These are phyloP conservation scores for Vitis hybrid DNA, from an alignment of 177 flowering plant species.

Conservation along the genomic window DNA sequence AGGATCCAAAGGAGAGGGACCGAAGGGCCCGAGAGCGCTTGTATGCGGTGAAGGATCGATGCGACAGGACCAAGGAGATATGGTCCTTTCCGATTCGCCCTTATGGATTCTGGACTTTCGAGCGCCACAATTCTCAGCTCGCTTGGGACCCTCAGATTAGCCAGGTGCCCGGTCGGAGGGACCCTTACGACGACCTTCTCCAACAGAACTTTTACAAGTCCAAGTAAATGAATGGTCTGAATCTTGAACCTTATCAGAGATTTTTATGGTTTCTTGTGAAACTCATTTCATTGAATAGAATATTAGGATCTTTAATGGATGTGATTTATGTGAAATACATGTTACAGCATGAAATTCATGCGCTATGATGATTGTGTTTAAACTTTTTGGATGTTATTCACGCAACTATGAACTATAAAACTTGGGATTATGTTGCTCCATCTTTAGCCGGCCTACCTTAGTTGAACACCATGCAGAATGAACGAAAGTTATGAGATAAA, in stretches of 20 bases:
- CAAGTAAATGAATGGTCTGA: slow-evolving; percentile 25
- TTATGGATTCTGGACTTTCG: slow-evolving; percentile 97
- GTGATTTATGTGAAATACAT: no score
- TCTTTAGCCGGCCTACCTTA: no score
- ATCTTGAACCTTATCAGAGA: not conserved
- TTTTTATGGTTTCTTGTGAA: not conserved
- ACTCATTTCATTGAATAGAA: not conserved
- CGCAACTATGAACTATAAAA: no score
- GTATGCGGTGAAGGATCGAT: slow-evolving; percentile 57
- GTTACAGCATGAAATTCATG: no score
- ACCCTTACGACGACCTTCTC: slow-evolving; percentile 88
- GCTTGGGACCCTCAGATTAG: slow-evolving; percentile 86
- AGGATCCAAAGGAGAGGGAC: slow-evolving; percentile 85
- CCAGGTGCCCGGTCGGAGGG: slow-evolving; percentile 79
- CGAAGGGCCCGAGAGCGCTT: slow-evolving; percentile 65
- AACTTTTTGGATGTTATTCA: no score
- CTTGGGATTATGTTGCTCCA: no score
- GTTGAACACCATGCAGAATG: no score
- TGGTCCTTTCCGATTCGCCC: slow-evolving; percentile 88
- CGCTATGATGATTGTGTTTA: no score
- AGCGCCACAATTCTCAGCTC: slow-evolving; percentile 85
- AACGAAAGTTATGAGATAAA: no score
- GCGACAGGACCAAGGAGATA: slow-evolving; percentile 86
- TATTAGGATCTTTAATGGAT: not conserved
- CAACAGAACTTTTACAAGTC: slow-evolving; percentile 19